Evolutionary conservation across 2,329 filamentous ascomycete species (phyloP), one percentile per base, ranked within the genome.

Genomic region (Zymoseptoria passerinii): DNA sequence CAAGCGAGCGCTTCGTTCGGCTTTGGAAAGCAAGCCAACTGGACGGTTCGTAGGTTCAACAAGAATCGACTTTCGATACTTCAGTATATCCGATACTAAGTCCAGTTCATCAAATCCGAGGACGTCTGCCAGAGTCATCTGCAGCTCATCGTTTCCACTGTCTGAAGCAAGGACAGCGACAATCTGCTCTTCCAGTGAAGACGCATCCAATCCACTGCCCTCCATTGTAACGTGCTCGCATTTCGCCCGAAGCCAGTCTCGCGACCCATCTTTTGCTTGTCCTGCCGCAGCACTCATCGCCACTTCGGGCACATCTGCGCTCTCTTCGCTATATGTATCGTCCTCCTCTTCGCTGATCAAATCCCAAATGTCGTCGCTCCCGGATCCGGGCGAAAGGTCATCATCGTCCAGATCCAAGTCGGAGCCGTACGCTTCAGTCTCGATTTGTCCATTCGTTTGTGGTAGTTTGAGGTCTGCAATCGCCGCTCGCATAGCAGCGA

Each of bases 61-160:
- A 9, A 86, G 72, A 50, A 97, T 83, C 51, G 89, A 83, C 54
- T 81, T 77, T 55, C 91, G 84, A 71, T 92, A 85, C 2, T 85
- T 81, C 55, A 97, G 87, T n/a, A 97, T 77, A 62, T 96, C 90
- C 62, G 92, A 92, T 55, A 97, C 87, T 67, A 99, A 86, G 64
- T 99, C 92, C 18, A 99, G 79, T 69, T 97, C 90, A 66, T 94
- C 91, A 68, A 92, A 97, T 0, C 95, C 94, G 60, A 99, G 80
- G 50, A 96, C 83, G 67, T 99, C 94, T 0, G 89, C 90, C 40
- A 99, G 80, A 48, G 87, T 85, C 70, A 91, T 92, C 72, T 97
- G 92, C n/a, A 97, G 77, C 73, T 95, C 90, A 58, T 95, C 89
- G 58, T 96, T 88, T 56, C 76, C 77, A 67, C 78, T 82, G 65